These are phyloP conservation scores for Didymellaceae sp. DNA, from an alignment of 2,329 filamentous ascomycete genomes.

Conservation along the genomic window DNA sequence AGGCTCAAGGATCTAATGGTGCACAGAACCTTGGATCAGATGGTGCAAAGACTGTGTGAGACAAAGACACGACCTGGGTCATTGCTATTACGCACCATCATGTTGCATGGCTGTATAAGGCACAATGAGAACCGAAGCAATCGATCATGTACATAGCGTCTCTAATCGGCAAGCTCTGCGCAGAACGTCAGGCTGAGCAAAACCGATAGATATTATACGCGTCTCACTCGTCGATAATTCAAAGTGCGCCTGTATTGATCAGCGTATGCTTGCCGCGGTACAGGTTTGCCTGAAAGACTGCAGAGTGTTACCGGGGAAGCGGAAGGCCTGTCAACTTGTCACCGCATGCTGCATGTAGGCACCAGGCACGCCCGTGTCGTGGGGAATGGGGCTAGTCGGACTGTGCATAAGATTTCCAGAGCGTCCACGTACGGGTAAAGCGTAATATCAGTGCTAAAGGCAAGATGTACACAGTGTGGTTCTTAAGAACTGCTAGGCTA, in stretches of 20 bases:
- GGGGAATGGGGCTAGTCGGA: too few relatives aligned
- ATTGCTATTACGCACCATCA: too few relatives aligned
- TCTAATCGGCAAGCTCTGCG: too few relatives aligned
- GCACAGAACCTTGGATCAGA: not conserved
- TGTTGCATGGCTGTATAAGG: too few relatives aligned
- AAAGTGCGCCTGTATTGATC: not conserved
- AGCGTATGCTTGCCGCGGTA: not conserved
- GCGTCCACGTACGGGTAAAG: too few relatives aligned
- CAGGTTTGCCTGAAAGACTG: not conserved
- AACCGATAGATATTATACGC: not conserved
- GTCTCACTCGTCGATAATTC: not conserved
- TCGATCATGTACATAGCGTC: too few relatives aligned
- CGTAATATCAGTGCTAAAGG: too few relatives aligned
- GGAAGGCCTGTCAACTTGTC: conserved; percentile 7
- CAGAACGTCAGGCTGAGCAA: too few relatives aligned
- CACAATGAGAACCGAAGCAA: too few relatives aligned
- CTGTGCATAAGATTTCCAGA: too few relatives aligned
- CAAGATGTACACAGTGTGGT: too few relatives aligned
- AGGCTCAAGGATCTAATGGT: not conserved
- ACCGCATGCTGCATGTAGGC: not conserved
- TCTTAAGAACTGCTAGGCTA: too few relatives aligned
- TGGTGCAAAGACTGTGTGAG: not conserved
- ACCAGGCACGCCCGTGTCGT: not conserved
- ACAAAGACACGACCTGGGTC: not conserved
- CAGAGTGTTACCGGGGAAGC: conserved; percentile 6